These are phyloP conservation scores for Aspergillus taichungensis DNA, from an alignment of 495 filamentous ascomycete species.

Conservation along the genomic window DNA sequence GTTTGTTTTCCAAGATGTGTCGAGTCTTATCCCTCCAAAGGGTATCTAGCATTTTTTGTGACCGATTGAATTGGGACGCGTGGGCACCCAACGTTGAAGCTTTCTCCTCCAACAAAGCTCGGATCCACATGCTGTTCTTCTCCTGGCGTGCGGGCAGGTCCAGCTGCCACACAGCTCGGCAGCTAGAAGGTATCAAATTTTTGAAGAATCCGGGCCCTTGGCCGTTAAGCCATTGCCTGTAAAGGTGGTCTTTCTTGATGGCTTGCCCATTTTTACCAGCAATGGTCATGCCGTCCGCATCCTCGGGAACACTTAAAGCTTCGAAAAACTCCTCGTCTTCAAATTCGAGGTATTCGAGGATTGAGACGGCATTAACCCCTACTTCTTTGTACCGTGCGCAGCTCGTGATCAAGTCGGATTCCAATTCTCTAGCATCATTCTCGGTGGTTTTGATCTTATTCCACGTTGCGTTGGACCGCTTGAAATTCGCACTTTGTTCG, in stretches of 20 bases:
- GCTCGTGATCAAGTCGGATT: slow-evolving; percentile 6
- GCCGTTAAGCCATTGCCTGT: slow-evolving; percentile 48
- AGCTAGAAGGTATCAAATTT: not conserved
- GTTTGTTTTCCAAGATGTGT: slow-evolving; percentile 42
- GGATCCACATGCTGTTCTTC: slow-evolving; percentile 38
- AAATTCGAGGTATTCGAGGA: slow-evolving; percentile 62
- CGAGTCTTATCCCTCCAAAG: slow-evolving; percentile 38
- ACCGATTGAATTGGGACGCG: slow-evolving; percentile 33
- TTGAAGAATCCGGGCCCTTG: slow-evolving; percentile 34
- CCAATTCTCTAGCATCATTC: slow-evolving; percentile 11
- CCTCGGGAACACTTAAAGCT: slow-evolving; percentile 43
- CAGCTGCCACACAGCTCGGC: slow-evolving; percentile 48
- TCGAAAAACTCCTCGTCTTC: slow-evolving; percentile 46
- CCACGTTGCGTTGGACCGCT: slow-evolving; percentile 22
- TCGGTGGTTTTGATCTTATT: slow-evolving; percentile 31
- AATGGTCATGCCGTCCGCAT: slow-evolving; percentile 31
- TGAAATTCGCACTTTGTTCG: slow-evolving; percentile 29
- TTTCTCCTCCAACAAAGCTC: slow-evolving; percentile 41
- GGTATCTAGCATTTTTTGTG: slow-evolving; percentile 27
- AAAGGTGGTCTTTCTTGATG: slow-evolving; percentile 43
- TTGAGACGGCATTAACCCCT: slow-evolving; percentile 6
- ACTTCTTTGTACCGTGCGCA: slow-evolving; percentile 19
- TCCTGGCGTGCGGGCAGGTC: slow-evolving; percentile 20
- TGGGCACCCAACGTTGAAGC: slow-evolving; percentile 27
- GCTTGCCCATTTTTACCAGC: slow-evolving; percentile 24